Conservation (phyloP, 2,329 filamentous ascomycete species). For the Aspergillus sp. region DNA sequence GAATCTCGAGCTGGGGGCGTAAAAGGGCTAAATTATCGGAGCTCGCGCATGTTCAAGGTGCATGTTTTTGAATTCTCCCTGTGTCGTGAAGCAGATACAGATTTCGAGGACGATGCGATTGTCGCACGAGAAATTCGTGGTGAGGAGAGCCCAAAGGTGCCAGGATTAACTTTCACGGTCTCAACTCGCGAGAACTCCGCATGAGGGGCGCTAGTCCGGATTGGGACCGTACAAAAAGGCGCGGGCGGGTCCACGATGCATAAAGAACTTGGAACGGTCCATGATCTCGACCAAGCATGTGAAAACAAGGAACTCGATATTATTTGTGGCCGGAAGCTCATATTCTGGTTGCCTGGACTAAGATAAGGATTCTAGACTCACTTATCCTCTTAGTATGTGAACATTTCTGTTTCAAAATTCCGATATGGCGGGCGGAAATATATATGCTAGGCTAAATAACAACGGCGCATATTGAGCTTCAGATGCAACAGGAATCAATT, state of each 20-base stretch:
- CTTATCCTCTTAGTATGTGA: too few relatives aligned
- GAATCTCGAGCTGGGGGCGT: not conserved
- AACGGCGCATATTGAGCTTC: too few relatives aligned
- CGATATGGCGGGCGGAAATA: too few relatives aligned
- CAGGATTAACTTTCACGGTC: not conserved
- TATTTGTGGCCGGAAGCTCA: too few relatives aligned
- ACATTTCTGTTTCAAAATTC: too few relatives aligned
- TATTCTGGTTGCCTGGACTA: too few relatives aligned
- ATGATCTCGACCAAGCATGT: too few relatives aligned
- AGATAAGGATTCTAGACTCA: too few relatives aligned
- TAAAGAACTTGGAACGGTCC: not conserved
- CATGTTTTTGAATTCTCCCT: not conserved
- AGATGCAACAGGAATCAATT: not conserved
- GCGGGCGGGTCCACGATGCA: not conserved
- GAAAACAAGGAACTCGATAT: too few relatives aligned
- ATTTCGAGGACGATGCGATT: not conserved
- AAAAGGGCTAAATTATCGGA: not conserved
- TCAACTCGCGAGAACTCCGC: not conserved
- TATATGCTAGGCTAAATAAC: too few relatives aligned
- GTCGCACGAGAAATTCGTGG: not conserved
- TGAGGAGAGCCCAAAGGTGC: not conserved
- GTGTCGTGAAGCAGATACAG: not conserved
- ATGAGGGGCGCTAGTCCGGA: slow-evolving; percentile 10
- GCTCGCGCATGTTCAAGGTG: not conserved
- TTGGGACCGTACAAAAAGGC: not conserved